These are phyloP conservation scores for Phytophthora nicotianae DNA, from an alignment of 352 stramenopile genomes.

Conservation along the genomic window DNA sequence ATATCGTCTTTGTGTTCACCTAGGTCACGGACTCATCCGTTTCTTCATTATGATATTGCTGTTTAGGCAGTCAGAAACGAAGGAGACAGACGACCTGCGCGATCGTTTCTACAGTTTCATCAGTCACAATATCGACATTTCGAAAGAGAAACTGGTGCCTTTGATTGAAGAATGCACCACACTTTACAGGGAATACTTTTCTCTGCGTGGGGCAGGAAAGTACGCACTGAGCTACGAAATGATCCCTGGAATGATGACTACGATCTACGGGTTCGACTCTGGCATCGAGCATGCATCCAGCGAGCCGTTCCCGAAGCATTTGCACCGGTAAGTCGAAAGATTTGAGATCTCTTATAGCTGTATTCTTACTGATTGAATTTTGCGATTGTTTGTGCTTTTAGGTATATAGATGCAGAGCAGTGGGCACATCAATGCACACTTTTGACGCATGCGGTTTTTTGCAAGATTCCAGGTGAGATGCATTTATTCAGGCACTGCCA, in stretches of 20 bases:
- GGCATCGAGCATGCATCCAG: conserved; percentile 3
- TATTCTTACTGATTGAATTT: conserved; percentile 12
- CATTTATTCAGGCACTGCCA: background rate
- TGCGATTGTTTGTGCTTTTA: conserved; percentile 23
- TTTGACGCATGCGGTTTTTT: conserved; percentile 81
- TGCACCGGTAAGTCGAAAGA: conserved; percentile 35
- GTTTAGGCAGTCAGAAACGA: conserved; percentile 51
- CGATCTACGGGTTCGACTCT: conserved; percentile 27
- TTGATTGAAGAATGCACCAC: conserved; percentile 57
- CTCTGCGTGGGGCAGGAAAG: conserved; percentile 39
- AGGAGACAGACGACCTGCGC: conserved; percentile 39
- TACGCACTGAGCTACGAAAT: conserved; percentile 36
- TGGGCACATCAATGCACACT: conserved; percentile 83
- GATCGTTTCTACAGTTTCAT: conserved; percentile 59
- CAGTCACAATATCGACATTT: conserved; percentile 39
- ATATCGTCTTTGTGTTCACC: conserved; percentile 8
- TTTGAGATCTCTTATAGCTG: background rate
- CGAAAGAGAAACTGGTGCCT: conserved; percentile 33
- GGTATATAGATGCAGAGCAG: conserved; percentile 57
- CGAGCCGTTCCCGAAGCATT: conserved; percentile 31
- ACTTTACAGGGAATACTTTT: conserved; percentile 63
- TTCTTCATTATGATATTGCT: conserved; percentile 66
- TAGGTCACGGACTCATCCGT: conserved; percentile 61
- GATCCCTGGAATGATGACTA: conserved; percentile 37
- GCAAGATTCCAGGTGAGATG: conserved; percentile 70